These are phyloP conservation scores for Paecilomyces formosus DNA, from an alignment of 2,329 filamentous ascomycete genomes.

Conservation along the genomic window DNA sequence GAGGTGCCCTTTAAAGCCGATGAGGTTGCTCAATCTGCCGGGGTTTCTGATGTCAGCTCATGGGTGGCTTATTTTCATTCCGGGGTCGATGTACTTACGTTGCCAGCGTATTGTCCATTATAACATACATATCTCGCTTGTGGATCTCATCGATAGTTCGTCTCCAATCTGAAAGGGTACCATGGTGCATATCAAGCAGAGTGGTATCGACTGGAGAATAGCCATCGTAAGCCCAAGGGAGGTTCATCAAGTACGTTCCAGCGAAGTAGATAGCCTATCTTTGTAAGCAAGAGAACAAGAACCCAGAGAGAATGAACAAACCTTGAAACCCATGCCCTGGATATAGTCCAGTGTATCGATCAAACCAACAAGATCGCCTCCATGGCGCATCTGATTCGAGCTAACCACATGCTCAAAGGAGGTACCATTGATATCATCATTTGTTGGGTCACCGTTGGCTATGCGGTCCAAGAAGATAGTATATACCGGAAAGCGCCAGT, in stretches of 20 bases:
- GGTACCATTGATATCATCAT: constrained; percentile 51
- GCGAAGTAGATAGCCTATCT: constrained; percentile 47
- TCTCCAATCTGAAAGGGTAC: constrained; percentile 48
- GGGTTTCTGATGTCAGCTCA: not conserved
- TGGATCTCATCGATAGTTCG: constrained; percentile 47
- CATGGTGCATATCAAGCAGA: constrained; percentile 51
- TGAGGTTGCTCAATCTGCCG: not conserved
- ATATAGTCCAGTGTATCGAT: constrained; percentile 51
- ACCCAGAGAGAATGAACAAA: constrained; percentile 7
- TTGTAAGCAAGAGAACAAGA: constrained; percentile 1
- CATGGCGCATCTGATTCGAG: constrained; percentile 50
- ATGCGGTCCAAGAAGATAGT: constrained; percentile 52
- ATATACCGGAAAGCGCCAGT: constrained; percentile 55
- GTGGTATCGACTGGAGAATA: constrained; percentile 50
- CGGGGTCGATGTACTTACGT: constrained; percentile 39
- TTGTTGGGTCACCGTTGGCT: constrained; percentile 51
- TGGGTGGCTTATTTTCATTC: not conserved
- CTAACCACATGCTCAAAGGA: constrained; percentile 48
- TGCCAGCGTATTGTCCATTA: constrained; percentile 53
- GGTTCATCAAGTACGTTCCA: constrained; percentile 51
- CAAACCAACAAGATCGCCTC: constrained; percentile 48
- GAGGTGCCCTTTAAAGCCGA: not conserved
- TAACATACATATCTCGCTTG: constrained; percentile 49
- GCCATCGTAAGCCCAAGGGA: constrained; percentile 50
- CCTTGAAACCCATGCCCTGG: constrained; percentile 50